phyloP scores from a whole-genome alignment of 768 basidiomycete species.

The Amanita subjunquillea region DNA sequence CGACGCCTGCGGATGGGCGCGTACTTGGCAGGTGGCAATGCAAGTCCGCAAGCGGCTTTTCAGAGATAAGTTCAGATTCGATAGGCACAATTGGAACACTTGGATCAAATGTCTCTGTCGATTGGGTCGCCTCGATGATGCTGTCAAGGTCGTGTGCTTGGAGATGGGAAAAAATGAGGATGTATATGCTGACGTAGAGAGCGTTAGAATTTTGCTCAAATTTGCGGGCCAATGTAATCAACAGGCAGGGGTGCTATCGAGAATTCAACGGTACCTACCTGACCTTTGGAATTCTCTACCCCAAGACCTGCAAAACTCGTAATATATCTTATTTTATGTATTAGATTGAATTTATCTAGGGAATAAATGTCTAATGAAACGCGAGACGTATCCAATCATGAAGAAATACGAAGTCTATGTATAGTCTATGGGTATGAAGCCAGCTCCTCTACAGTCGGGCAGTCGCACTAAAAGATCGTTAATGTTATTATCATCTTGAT shows the following conservation, averaged over 20 bases:
- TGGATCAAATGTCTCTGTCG: constrained; percentile 86
- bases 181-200: constrained; percentile 37
- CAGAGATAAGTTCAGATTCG: constrained; percentile 39
- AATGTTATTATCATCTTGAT: constrained; percentile 8
- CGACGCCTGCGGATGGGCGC: constrained; percentile 69
- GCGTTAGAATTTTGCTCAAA: constrained; percentile 41
- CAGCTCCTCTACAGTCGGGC: constrained; percentile 76
- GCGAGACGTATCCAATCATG: background rate
- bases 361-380: constrained; percentile 29
- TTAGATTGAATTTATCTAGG: constrained; percentile 13
- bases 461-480: constrained; percentile 53
- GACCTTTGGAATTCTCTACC: constrained; percentile 24
- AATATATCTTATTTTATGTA: constrained; percentile 7
- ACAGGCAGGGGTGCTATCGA: constrained; percentile 33
- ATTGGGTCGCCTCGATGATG: constrained; percentile 53
- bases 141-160: constrained; percentile 48
- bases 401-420: constrained; percentile 9
- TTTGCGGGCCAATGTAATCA: constrained; percentile 36
- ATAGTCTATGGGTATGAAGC: constrained; percentile 18
- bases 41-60: constrained; percentile 44
- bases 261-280: constrained; percentile 30
- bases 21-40: constrained; percentile 38
- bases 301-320: constrained; percentile 13
- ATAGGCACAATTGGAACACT: constrained; percentile 66
- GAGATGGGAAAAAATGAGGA: constrained; percentile 49